Percentiles rank a stretch among this genome's conserved stretches.
Evolutionary conservation across 2,329 filamentous ascomycete species (phyloP).

Genomic region (Talaromyces verruculosus): DNA sequence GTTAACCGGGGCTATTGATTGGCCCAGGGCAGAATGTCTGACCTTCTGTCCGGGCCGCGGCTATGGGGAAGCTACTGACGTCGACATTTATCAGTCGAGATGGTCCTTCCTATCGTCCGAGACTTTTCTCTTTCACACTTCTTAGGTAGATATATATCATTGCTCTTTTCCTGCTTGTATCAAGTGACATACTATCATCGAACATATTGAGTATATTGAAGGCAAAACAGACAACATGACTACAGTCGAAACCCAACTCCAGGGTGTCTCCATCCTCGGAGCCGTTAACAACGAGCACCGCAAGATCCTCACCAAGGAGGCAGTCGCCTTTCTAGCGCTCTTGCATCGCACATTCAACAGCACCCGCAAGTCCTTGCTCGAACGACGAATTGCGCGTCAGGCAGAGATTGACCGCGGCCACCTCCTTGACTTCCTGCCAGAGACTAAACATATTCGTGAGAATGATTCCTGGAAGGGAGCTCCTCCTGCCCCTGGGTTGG

Average conservation of each 20-base stretch:
- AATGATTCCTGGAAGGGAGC: conserved; percentile 92
- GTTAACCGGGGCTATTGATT: conserved; percentile 10
- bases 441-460: conserved; percentile 93
- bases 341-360: conserved; percentile 92
- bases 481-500: conserved; percentile 82
- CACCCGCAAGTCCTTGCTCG: conserved; percentile 82
- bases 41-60: conserved; percentile 16
- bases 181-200: not conserved
- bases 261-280: conserved; percentile 85
- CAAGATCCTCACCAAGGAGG: conserved; percentile 90
- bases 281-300: conserved; percentile 72
- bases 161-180: not conserved
- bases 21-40: not conserved
- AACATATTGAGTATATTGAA: not conserved
- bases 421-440: conserved; percentile 89
- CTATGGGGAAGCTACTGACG: conserved; percentile 17
- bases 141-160: not conserved
- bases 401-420: conserved; percentile 87
- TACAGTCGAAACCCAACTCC: conserved; percentile 72
- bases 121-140: not conserved
- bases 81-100: conserved; percentile 11
- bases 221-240: conserved; percentile 53
- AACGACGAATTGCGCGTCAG: conserved; percentile 82
- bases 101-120: conserved; percentile 11
- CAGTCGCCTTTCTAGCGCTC: conserved; percentile 86